Conservation (phyloP, 495 filamentous ascomycete species). For the Delitschia confertaspora region DNA sequence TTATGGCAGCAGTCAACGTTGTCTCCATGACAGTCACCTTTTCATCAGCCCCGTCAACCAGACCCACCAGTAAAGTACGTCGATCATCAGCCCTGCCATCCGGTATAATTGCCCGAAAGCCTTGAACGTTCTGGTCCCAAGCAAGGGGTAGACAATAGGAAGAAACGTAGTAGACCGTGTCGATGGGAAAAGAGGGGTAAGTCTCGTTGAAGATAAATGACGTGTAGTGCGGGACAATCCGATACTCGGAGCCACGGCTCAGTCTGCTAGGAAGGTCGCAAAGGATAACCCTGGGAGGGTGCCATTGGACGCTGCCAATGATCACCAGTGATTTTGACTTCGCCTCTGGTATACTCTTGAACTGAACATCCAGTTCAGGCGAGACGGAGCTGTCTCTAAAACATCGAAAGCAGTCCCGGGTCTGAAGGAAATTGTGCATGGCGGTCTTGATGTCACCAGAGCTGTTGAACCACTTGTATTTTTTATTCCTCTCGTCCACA, state of each 20-base stretch:
- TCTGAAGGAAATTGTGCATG: slow-evolving; percentile 18
- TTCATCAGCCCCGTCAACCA: neutral
- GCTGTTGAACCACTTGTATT: slow-evolving; percentile 11
- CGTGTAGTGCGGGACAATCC: slow-evolving; percentile 4
- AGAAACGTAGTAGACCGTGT: slow-evolving; percentile 2
- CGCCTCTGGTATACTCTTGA: neutral
- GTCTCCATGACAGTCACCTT: slow-evolving; percentile 1
- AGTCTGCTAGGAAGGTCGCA: neutral
- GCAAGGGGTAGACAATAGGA: neutral
- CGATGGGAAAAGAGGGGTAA: neutral
- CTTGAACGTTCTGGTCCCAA: slow-evolving; percentile 7
- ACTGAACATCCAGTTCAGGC: neutral
- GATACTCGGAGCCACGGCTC: slow-evolving; percentile 6
- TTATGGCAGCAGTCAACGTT: slow-evolving; percentile 4
- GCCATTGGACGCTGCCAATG: slow-evolving; percentile 13
- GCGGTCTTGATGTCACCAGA: slow-evolving; percentile 8
- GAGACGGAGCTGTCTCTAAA: neutral
- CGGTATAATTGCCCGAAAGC: slow-evolving; percentile 14
- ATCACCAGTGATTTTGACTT: neutral
- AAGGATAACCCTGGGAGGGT: slow-evolving; percentile 6
- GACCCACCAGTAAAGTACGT: neutral
- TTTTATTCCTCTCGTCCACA: neutral
- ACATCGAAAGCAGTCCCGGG: slow-evolving; percentile 21
- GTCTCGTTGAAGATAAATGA: neutral
- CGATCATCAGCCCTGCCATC: neutral